Conservation (phyloP, 768 basidiomycete genomes). For the Hygrocybe punicea region DNA sequence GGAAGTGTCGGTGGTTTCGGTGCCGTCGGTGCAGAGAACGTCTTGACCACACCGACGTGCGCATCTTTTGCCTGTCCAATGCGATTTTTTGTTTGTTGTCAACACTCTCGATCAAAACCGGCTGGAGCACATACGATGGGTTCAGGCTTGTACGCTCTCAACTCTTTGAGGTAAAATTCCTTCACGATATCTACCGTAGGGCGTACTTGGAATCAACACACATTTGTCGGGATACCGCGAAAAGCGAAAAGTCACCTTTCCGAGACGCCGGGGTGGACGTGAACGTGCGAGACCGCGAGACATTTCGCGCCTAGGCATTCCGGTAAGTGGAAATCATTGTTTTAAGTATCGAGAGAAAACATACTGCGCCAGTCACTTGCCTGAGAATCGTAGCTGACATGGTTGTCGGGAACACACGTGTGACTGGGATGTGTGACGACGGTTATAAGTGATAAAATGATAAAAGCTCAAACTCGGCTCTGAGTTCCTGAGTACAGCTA, state of each 20-base stretch:
- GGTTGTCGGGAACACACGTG: conserved; percentile 45
- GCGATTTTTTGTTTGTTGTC: conserved; percentile 1
- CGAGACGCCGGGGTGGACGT: conserved; percentile 57
- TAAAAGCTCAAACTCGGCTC: too few species aligned
- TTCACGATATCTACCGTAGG: conserved; percentile 79
- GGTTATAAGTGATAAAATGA: too few species aligned
- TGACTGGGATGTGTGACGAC: conserved; percentile 44
- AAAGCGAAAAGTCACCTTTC: conserved; percentile 55
- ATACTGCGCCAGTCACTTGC: conserved; percentile 51
- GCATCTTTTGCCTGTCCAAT: conserved; percentile 78
- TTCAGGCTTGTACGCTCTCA: conserved; percentile 84
- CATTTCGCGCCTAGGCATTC: conserved; percentile 47
- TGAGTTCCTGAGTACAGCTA: too few species aligned
- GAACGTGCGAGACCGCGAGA: conserved; percentile 52
- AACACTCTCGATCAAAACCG: neutral
- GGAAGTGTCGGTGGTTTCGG: conserved; percentile 78
- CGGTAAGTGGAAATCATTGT: neutral
- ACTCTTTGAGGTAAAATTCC: conserved; percentile 86
- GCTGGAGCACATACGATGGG: conserved; percentile 52
- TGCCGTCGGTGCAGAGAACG: conserved; percentile 67
- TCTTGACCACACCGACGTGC: conserved; percentile 82
- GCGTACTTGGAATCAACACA: conserved; percentile 24
- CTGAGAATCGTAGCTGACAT: conserved; percentile 64
- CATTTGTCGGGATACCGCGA: conserved; percentile 1
- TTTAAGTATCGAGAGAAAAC: conserved; percentile 17